Conservation (phyloP, 441 rosid genomes). For the Erysimum cheiri region DNA sequence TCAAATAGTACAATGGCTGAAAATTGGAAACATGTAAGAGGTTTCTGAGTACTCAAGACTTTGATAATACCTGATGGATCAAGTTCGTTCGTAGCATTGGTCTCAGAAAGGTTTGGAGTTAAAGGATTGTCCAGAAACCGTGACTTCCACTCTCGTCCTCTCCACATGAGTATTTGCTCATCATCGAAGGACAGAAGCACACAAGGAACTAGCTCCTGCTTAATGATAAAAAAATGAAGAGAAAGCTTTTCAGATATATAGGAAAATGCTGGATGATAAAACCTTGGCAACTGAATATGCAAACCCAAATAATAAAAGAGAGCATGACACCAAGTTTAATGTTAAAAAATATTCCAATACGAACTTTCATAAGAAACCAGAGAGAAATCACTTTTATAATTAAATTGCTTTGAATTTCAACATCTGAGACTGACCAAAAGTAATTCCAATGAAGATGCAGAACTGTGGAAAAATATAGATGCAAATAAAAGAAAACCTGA, state of each 20-base stretch:
- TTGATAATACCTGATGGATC: constrained; percentile 48
- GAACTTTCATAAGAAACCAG: neutral
- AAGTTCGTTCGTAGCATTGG: constrained; percentile 36
- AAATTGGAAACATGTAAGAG: neutral
- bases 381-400: neutral
- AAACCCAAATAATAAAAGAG: neutral
- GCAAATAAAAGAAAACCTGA: constrained; percentile 9
- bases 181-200: constrained; percentile 88
- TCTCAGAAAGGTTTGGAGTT: constrained; percentile 42
- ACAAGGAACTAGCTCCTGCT: constrained; percentile 89
- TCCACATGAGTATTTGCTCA: constrained; percentile 92
- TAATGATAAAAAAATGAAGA: constrained; percentile 15
- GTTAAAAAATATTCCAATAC: neutral
- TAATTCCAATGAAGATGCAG: constrained; percentile 22
- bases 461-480: neutral
- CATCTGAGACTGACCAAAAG: neutral
- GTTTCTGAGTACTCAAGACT: constrained; percentile 1
- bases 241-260: constrained; percentile 16
- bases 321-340: neutral
- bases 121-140: constrained; percentile 54
- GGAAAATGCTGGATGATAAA: constrained; percentile 17
- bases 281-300: constrained; percentile 6
- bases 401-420: neutral
- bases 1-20: neutral
- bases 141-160: constrained; percentile 85